phyloP scores from a whole-genome alignment of 2,329 filamentous ascomycete species.

The Septoria petroselini region DNA sequence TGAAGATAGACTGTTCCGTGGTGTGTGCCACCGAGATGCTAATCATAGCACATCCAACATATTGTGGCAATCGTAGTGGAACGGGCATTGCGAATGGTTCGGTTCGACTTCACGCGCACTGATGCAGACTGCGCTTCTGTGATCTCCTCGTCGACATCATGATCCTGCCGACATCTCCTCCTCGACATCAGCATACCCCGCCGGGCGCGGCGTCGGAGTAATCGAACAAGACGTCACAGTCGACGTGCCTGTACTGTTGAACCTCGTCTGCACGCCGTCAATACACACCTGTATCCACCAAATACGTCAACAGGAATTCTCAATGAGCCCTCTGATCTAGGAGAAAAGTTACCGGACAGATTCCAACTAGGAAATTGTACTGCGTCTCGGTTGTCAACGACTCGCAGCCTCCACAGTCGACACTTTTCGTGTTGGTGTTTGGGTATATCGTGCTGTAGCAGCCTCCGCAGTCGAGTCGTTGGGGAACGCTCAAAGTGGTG shows the following conservation, averaged over 20 bases:
- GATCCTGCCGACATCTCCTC: too few relatives aligned
- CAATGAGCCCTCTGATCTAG: neutral
- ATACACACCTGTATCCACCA: conserved; percentile 15
- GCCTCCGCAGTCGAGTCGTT: conserved; percentile 8
- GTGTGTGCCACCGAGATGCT: too few relatives aligned
- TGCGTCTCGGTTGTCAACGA: conserved; percentile 16
- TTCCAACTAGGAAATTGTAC: conserved; percentile 6
- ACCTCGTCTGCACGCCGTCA: conserved; percentile 8
- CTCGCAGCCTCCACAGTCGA: conserved; percentile 23
- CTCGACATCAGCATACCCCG: too few relatives aligned
- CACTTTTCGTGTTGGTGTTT: conserved; percentile 12
- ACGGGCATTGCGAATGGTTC: too few relatives aligned
- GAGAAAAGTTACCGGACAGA: conserved; percentile 15
- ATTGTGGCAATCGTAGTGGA: too few relatives aligned
- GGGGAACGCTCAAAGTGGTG: conserved; percentile 16
- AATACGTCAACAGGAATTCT: too few relatives aligned
- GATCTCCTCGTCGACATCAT: too few relatives aligned
- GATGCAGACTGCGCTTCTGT: too few relatives aligned
- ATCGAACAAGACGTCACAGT: conserved; percentile 20
- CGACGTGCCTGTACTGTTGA: conserved; percentile 16
- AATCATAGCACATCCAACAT: too few relatives aligned
- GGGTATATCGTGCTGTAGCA: conserved; percentile 17
- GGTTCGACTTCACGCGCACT: too few relatives aligned
- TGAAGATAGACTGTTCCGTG: too few relatives aligned
- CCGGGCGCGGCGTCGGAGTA: neutral